Evolutionary conservation across 768 basidiomycete species (phyloP).

Genomic region (Rhodosporidiobolus odoratus): DNA sequence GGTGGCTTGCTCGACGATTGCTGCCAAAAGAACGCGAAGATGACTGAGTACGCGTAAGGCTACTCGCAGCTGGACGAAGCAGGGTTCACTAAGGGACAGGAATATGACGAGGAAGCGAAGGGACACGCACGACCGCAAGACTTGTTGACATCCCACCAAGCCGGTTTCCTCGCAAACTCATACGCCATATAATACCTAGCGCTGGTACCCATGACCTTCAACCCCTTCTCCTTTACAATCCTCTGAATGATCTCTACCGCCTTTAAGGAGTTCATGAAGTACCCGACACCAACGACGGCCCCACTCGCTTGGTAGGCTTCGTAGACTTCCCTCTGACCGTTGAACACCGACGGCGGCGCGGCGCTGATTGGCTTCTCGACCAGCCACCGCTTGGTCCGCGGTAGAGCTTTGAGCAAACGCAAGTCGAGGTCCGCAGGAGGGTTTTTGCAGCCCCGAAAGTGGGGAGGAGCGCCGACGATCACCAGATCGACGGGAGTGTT

Average conservation of each 20-base stretch:
- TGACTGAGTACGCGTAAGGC: not conserved
- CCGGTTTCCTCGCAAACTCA: conserved; percentile 60
- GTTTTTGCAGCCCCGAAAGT: conserved; percentile 26
- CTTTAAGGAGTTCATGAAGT: conserved; percentile 89
- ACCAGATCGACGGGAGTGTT: conserved; percentile 6
- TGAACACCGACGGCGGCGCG: conserved; percentile 51
- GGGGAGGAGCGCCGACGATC: conserved; percentile 31
- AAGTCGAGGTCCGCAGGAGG: conserved; percentile 29
- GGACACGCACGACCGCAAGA: conserved; percentile 51
- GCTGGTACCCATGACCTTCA: conserved; percentile 88
- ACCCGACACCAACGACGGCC: conserved; percentile 49
- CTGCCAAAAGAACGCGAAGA: not conserved
- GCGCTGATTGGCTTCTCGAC: conserved; percentile 90
- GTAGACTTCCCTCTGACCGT: conserved; percentile 55
- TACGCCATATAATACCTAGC: conserved; percentile 66
- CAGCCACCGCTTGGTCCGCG: conserved; percentile 66
- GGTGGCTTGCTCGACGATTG: conserved; percentile 84
- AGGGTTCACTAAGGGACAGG: not conserved
- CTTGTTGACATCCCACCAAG: conserved; percentile 90
- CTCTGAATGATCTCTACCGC: conserved; percentile 92
- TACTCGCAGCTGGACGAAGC: no score
- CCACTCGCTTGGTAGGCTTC: conserved; percentile 56
- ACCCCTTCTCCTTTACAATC: conserved; percentile 81
- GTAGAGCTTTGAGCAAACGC: conserved; percentile 76
- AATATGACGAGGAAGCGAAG: no score